Base-by-base conservation (phyloP, 129 eudicot species). In the Apium graveolens region DNA sequence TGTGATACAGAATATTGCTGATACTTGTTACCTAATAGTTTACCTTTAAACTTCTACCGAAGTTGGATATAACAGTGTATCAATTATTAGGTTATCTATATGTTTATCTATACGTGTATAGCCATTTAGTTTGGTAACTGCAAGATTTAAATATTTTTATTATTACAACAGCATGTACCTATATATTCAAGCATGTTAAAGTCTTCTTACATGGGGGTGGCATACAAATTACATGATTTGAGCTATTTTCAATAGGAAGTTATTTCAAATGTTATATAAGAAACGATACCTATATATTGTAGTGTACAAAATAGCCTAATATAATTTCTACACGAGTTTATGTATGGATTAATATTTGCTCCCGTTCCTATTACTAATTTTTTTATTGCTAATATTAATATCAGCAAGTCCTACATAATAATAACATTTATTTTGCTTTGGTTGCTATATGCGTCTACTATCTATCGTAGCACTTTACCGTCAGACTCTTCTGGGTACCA, bases 381-480 rank as follows among this genome's bases (percentile, higher is more conserved):
- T 66, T 66, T 31, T 24, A n/a, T 57, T 80, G 70, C 32, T 39
- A 71, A 71, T 79, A 87, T 81, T 48, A 78, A 31, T 66, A 66
- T 73, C 76, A 41, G 75, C 70, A 71, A 73, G 76, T 80, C 70
- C 11, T 81, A 85, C 84, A 77, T 81, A 77, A 79, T 88, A 83
- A 84, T 86, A 57, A 76, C 82, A 83, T 82, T 4, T 66, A 32
- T 70, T 82, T 84, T 73, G 63, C 39, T 83, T 63, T 70, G 75
- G 84, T 81, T 80, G 60, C 80, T 86, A 84, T 87, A 85, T 80
- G 83, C 86, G 78, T 83, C 78, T 89, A 89, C 87, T 77, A 88
- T 96, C 86, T 86, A 88, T 83, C 78, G 72, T 96, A 96, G 99
- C 97, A 75, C 84, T 96, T 87, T 92, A 92, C 82, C 86, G 85